phyloP scores from a whole-genome alignment of 164 flowering plant species.

The Santalum album region DNA sequence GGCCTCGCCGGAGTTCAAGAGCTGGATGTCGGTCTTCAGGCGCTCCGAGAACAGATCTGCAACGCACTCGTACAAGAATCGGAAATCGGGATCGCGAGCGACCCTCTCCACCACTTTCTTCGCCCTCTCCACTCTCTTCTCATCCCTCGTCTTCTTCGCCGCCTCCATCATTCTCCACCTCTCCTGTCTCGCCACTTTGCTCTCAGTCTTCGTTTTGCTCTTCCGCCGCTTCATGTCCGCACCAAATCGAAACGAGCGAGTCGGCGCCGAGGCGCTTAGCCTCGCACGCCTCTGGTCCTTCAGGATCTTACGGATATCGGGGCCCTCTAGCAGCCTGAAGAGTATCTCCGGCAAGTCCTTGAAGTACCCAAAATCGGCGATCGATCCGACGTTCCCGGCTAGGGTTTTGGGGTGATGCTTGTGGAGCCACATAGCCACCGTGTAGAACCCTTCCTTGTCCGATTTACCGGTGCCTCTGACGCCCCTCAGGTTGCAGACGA shows the following conservation, averaged over 20 bases:
- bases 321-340: slow-evolving; percentile 26
- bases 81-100: slow-evolving; percentile 15
- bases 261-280: background rate
- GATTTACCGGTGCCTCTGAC: slow-evolving; percentile 53
- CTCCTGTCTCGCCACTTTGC: slow-evolving; percentile 1
- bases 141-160: slow-evolving; percentile 13
- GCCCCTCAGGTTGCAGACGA: slow-evolving; percentile 45
- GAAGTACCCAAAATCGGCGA: slow-evolving; percentile 29
- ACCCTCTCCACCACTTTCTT: slow-evolving; percentile 19
- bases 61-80: slow-evolving; percentile 21
- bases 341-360: slow-evolving; percentile 37
- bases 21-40: slow-evolving; percentile 19
- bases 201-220: background rate
- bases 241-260: background rate
- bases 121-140: slow-evolving; percentile 11
- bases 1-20: slow-evolving; percentile 6
- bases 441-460: slow-evolving; percentile 28
- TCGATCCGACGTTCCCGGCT: slow-evolving; percentile 11
- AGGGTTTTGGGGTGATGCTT: slow-evolving; percentile 27
- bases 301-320: slow-evolving; percentile 8
- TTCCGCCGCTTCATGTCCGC: background rate
- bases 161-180: slow-evolving; percentile 7
- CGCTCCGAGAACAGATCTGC: slow-evolving; percentile 19
- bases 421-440: slow-evolving; percentile 34
- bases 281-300: slow-evolving; percentile 9